Evolutionary conservation across 2,329 filamentous ascomycete genomes (phyloP), one percentile per base, ranked within the genome.

Genomic region (Paraconiothyrium sp.): DNA sequence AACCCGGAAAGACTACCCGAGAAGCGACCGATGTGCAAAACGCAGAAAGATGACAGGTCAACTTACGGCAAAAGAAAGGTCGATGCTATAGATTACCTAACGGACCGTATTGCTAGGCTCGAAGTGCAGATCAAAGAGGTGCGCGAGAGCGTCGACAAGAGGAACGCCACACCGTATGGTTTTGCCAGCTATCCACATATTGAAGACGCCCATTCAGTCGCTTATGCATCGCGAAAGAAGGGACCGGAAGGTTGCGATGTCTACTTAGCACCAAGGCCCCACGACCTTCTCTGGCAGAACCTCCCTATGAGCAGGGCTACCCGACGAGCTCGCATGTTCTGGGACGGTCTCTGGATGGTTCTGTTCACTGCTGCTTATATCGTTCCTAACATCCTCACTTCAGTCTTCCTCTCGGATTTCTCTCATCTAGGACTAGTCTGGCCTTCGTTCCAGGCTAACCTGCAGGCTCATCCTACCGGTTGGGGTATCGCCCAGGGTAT

Each of bases 401-500:
- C 94, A 61, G 90, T 98, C 56, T 98, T 99, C 78, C 81, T 99
- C 27, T 90, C 95, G 74, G 94, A 97, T 78, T 82, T 99, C 75
- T 82, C 83, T 46, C 95, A 97, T 71, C 80, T 98, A 34, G 94
- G 90, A 10, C 83, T 86, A 14, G 86, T 98, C 0, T 99, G 95
- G 94, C 83, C 83, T 0, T 89, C 80, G 0, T 98, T 99, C 75
- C 82, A 90, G 55, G 80, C 68, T 0, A 88, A 89, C n/a, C 82
- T 97, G 3, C 70, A 84, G 10, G 76, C 75, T 0, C 86, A 94
- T 74, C 86, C 85, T 0, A 85, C 79, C 0, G 86, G 89, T 62
- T 98, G 94, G 94, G 90, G 91, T 64, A 86, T 97, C 44, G 88
- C 97, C 3, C 95, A 98, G 78, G 95, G 94, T 91, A 91, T 99